A percentile compares a stretch with the other conserved stretches of the same genome.
Evolutionary conservation across 2,329 filamentous ascomycete species (phyloP).

Genomic region (Fusarium sp.): DNA sequence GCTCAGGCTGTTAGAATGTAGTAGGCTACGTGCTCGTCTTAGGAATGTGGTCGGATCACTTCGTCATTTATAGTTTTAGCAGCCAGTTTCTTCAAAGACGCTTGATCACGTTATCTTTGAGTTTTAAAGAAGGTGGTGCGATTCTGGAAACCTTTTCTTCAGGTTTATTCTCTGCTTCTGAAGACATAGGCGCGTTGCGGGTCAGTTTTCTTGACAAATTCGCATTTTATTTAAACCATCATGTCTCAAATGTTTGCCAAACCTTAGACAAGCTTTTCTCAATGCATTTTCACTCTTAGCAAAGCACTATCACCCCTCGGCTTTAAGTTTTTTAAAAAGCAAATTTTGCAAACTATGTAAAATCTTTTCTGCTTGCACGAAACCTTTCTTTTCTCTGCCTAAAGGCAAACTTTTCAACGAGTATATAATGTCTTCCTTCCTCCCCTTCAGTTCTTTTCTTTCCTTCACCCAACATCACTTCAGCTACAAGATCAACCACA

Average conservation of each 20-base stretch:
- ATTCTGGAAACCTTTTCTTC: too few species aligned
- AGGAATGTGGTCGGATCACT: neutral
- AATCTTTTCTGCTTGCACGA: neutral
- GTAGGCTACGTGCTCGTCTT: neutral
- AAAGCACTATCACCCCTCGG: neutral
- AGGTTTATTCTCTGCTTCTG: too few species aligned
- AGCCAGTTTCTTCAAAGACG: neutral
- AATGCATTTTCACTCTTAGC: neutral
- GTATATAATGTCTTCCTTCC: neutral
- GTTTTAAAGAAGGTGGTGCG: too few species aligned
- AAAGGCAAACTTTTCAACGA: too few species aligned
- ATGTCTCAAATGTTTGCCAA: neutral
- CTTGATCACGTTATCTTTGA: too few species aligned
- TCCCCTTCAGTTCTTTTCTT: neutral
- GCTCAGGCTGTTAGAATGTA: neutral
- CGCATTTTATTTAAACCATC: neutral
- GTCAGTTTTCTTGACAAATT: neutral
- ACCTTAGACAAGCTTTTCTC: neutral
- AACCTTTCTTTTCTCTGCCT: neutral
- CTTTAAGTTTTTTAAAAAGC: neutral
- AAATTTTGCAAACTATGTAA: neutral
- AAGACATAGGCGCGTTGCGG: too few species aligned
- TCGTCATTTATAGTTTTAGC: neutral
- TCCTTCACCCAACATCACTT: neutral
- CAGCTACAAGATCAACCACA: neutral